Percentiles rank a stretch among this genome's conserved stretches.
Conservation (phyloP, 2,329 filamentous ascomycete genomes). For the Drechslerella coelobrocha region DNA sequence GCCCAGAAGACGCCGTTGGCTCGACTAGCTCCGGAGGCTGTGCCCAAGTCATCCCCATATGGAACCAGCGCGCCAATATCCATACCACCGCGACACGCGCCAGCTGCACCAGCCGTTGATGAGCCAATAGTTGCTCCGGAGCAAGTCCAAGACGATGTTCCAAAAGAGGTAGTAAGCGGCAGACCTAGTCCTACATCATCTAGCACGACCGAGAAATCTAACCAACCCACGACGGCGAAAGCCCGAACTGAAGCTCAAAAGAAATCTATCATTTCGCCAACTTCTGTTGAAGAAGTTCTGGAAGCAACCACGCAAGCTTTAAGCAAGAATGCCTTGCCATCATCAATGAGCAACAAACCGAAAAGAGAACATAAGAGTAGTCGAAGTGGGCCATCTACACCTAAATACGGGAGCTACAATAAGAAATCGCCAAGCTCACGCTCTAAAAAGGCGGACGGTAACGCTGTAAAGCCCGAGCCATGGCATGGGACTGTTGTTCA, state of each 20-base stretch:
- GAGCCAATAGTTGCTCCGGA: constrained; percentile 46
- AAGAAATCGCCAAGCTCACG: constrained; percentile 47
- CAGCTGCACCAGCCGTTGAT: constrained; percentile 27
- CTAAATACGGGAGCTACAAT: constrained; percentile 45
- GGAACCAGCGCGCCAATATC: constrained; percentile 45
- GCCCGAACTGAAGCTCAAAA: constrained; percentile 51
- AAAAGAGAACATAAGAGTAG: constrained; percentile 42
- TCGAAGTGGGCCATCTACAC: constrained; percentile 46
- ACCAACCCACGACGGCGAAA: constrained; percentile 47
- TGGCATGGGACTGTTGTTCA: constrained; percentile 45
- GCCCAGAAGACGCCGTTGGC: constrained; percentile 7
- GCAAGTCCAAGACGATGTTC: constrained; percentile 50
- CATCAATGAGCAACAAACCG: constrained; percentile 32
- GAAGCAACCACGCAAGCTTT: constrained; percentile 50
- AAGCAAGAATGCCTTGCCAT: constrained; percentile 47
- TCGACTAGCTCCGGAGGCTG: constrained; percentile 21
- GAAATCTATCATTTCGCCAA: constrained; percentile 51
- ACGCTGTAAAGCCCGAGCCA: constrained; percentile 34
- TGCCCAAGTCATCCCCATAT: constrained; percentile 33
- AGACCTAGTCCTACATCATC: constrained; percentile 51
- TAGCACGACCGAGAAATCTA: constrained; percentile 51
- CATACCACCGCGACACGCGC: constrained; percentile 35
- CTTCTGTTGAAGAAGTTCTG: constrained; percentile 51
- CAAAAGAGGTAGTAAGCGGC: constrained; percentile 52
- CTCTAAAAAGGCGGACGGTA: constrained; percentile 37